Conservation (phyloP, 768 basidiomycete species). For the Russula sp. region DNA sequence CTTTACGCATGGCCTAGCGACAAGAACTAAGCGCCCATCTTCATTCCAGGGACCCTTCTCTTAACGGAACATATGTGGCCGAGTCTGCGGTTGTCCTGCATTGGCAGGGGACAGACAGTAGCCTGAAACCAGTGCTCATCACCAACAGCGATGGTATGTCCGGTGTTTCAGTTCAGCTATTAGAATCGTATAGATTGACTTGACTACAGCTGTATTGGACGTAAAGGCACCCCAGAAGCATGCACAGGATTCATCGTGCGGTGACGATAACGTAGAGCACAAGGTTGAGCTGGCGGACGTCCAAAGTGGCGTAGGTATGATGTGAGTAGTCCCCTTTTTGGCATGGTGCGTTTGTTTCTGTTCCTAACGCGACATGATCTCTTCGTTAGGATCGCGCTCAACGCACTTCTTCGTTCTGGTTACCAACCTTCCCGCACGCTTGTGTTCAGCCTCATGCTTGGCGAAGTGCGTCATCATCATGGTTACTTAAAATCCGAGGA, state of each 20-base stretch:
- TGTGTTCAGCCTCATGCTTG: slow-evolving; percentile 12
- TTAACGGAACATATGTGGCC: slow-evolving; percentile 2
- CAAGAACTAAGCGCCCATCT: background rate
- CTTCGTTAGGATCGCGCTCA: slow-evolving; percentile 4
- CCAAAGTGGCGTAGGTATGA: slow-evolving; percentile 5
- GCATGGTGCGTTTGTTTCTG: background rate
- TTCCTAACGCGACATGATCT: background rate
- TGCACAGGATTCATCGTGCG: background rate
- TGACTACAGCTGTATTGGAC: background rate
- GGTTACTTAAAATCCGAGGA: background rate
- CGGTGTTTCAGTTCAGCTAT: background rate
- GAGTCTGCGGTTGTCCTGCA: slow-evolving; percentile 13
- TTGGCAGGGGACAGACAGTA: slow-evolving; percentile 14
- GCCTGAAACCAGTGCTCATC: slow-evolving; percentile 12
- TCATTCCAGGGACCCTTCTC: background rate
- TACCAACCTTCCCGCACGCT: slow-evolving; percentile 14
- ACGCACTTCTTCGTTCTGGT: slow-evolving; percentile 6
- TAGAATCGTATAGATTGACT: background rate
- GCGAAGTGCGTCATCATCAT: slow-evolving; percentile 6
- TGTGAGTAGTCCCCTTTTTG: slow-evolving; percentile 1
- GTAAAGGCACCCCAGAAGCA: background rate
- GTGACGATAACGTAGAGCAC: background rate
- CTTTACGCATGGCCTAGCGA: background rate
- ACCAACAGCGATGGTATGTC: slow-evolving; percentile 14
- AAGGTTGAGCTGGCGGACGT: background rate